These are phyloP conservation scores for Vanilla planifolia DNA, from an alignment of 106 monocot genomes.

Conservation along the genomic window DNA sequence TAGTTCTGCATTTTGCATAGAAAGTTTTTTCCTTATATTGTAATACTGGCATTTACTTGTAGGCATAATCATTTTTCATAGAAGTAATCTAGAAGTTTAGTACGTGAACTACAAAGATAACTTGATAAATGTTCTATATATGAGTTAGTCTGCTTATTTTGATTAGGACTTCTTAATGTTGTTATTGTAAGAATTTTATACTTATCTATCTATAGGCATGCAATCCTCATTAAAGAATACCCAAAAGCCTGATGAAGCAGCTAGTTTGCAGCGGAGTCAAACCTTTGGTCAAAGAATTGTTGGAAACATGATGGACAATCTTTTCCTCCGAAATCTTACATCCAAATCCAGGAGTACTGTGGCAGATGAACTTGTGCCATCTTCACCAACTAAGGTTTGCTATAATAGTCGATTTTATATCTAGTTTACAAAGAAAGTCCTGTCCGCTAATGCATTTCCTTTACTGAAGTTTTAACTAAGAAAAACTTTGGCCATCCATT, in stretches of 20 bases:
- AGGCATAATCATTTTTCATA: too few relatives aligned
- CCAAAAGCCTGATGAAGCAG: constrained; percentile 30
- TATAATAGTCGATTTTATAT: neutral
- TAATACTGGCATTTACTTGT: neutral
- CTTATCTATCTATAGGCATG: constrained; percentile 23
- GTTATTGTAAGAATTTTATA: too few relatives aligned
- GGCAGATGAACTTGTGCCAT: constrained; percentile 37
- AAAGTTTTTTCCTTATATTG: neutral
- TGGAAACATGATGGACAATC: constrained; percentile 85
- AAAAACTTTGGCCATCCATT: too few relatives aligned
- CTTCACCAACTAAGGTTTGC: constrained; percentile 61
- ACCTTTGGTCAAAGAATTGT: constrained; percentile 90
- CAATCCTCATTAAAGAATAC: constrained; percentile 31
- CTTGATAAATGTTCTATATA: neutral
- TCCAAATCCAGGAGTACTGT: constrained; percentile 54
- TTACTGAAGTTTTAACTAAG: too few relatives aligned
- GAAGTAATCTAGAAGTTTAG: too few relatives aligned
- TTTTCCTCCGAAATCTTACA: constrained; percentile 73
- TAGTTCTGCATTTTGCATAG: neutral
- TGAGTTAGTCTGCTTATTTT: too few relatives aligned
- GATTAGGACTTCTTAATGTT: too few relatives aligned
- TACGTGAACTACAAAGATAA: too few relatives aligned
- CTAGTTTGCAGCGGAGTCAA: constrained; percentile 45
- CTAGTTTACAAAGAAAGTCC: too few relatives aligned
- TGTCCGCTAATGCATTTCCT: too few relatives aligned